phyloP scores from a whole-genome alignment of 1,139 yeast species.

The Debaryomyces udenii region DNA sequence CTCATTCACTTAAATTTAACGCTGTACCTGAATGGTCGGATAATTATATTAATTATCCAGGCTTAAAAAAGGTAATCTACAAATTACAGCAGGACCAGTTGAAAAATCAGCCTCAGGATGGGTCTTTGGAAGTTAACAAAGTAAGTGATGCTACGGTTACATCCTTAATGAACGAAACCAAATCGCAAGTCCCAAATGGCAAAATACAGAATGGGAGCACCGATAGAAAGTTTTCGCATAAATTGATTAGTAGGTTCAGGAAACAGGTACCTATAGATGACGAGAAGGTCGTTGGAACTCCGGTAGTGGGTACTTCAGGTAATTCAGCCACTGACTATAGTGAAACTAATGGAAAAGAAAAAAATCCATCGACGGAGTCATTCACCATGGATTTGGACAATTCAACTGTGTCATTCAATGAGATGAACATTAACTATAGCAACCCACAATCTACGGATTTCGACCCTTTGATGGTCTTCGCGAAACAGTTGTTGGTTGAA shows the following conservation, averaged over 20 bases:
- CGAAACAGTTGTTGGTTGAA: constrained; percentile 56
- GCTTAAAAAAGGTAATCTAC: constrained; percentile 64
- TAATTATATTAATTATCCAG: constrained; percentile 64
- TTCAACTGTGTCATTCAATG: constrained; percentile 27
- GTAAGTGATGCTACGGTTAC: constrained; percentile 29
- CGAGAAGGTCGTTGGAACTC: constrained; percentile 10
- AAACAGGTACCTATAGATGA: constrained; percentile 8
- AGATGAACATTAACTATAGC: constrained; percentile 13
- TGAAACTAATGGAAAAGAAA: constrained; percentile 17
- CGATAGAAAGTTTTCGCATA: constrained; percentile 16
- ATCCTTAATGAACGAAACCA: constrained; percentile 27
- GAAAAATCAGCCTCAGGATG: constrained; percentile 29
- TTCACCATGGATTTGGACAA: constrained; percentile 31
- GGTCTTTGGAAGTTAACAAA: constrained; percentile 23
- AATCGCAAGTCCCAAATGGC: constrained; percentile 8
- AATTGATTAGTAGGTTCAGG: constrained; percentile 20
- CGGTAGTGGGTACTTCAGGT: background rate
- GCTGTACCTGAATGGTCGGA: constrained; percentile 85
- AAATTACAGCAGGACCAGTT: constrained; percentile 44
- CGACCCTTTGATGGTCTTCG: constrained; percentile 55
- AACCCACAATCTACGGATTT: constrained; percentile 23
- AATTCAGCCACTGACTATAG: constrained; percentile 4
- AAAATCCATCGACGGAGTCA: constrained; percentile 17
- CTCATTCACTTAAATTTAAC: constrained; percentile 73
- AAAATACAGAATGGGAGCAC: constrained; percentile 10